Evolutionary conservation across 1,139 yeast genomes (phyloP), one percentile per base, ranked within the genome.

Genomic region (Lodderomyces metapsilosis): DNA sequence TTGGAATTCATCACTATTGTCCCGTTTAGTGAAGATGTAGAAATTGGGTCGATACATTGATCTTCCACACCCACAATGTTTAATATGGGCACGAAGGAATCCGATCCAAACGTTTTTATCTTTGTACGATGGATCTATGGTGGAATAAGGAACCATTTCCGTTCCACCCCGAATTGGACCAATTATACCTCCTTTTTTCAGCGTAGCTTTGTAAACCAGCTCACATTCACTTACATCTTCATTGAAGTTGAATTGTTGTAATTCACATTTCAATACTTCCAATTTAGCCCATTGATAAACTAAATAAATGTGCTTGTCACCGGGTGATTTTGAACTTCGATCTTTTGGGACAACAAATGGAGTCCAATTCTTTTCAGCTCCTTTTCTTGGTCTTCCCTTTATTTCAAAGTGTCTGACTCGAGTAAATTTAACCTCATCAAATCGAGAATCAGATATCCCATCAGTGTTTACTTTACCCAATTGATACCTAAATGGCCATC

Each of bases 121-220:
- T 10, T 28, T 27, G 17, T 32, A 21, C 2, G 17, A 4, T 4
- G 31, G 24, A 23, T 37, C 36, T 17, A 40, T 27, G 2, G 40
- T 21, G 9, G 24, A n/a, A 12, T 42, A 27, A 1, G 61, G 64
- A 3, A 64, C 43, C 38, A 68, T 45, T 39, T 64, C 65, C 4
- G 74, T 68, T 6, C 74, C 74, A 7, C 74, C 74, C 44, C 74
- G 52, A 10, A 68, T 54, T 2, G 67, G 64, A 1, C 73, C 72
- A 8, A 66, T 60, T 15, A 41, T 35, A 11, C 57, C 52, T 15
- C 3, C 11, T n/a, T 44, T 30, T 36, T 1, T 52, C 44, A 24
- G 58, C 52, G 16, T 22, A 16, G 32, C 38, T 30, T 62, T 50
- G 49, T 60, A 68, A 7, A 50, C 48, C 40, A 57, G 56, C 4